Base-by-base conservation (phyloP, 345 rosid species). In the Clausena lansium region DNA sequence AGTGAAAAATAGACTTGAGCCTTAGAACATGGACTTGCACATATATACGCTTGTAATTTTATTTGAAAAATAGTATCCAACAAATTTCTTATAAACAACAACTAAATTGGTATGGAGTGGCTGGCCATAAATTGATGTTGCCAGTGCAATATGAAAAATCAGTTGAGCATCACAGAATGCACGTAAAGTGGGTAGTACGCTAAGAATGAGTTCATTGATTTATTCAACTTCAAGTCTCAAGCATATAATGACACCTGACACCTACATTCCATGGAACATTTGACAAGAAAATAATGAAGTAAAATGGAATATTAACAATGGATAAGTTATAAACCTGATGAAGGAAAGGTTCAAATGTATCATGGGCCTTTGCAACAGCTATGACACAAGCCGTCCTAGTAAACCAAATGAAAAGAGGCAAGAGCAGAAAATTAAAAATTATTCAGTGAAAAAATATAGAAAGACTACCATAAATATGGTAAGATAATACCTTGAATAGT, bases 361-460 rank as follows among this genome's bases (percentile, higher is more conserved):
- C 98, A 71, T 91, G 98, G 77, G 98, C 98, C 87, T 93, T 95
- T 47, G 98, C 91, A 88, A 95, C 98, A 79, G 97, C 98, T 85
- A 95, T 95, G 58, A 93, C 98, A 71, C 98, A 95, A 71, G 98
- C 97, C 63, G 98, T 93, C 90, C 98, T 91, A 86, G 71, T 78
- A 79, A 57, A 35, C 82, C 62, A 81, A 38, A 77, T n/a, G 71
- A 83, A 81, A 76, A 15, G 32, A 33, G 50, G 71, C 11, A 78
- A 45, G 73, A 62, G 58, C 4, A 50, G 55, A 71, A 70, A 65
- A 36, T 38, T 25, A 8, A 62, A 64, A 71, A 57, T 61, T 4
- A n/a, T 30, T 33, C 62, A 33, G 11, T 11, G 62, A 74, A 68
- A 41, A 74, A 59, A 79, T 38, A 55, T 75, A 79, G 73, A 76